A percentile compares a stretch with the other conserved stretches of the same genome.
Evolutionary conservation across 352 stramenopile genomes (phyloP).

Genomic region (Pythium phragmiticola): DNA sequence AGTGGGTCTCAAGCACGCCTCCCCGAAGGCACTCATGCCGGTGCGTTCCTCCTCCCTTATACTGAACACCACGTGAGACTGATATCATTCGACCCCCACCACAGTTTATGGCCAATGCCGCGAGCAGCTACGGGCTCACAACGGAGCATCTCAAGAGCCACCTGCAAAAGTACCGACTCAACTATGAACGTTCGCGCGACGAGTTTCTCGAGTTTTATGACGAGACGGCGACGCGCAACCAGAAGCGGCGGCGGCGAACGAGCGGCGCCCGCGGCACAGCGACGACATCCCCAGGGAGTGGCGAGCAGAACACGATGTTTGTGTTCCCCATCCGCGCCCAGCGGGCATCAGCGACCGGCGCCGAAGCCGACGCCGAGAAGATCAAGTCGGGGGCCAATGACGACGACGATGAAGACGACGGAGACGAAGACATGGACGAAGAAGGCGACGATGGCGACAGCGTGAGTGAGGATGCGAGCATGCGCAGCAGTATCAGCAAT

Average conservation of each 20-base stretch:
- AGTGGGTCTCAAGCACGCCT: conserved; percentile 88
- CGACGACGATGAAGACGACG: conserved; percentile 10
- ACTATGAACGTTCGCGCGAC: conserved; percentile 81
- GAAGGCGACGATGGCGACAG: conserved; percentile 23
- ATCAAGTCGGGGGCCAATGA: conserved; percentile 6
- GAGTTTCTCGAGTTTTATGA: conserved; percentile 89
- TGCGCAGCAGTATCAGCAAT: conserved; percentile 1
- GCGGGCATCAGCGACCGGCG: not conserved
- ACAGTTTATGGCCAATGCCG: conserved; percentile 61
- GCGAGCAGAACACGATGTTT: conserved; percentile 71
- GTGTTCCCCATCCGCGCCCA: conserved; percentile 69
- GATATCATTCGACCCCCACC: not conserved
- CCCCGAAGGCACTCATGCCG: conserved; percentile 74
- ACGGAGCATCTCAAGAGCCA: conserved; percentile 89
- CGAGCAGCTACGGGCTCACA: conserved; percentile 60
- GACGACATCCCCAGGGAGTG: not conserved
- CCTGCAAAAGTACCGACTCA: conserved; percentile 87
- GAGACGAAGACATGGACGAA: conserved; percentile 20
- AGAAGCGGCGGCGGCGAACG: conserved; percentile 51
- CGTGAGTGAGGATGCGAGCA: conserved; percentile 13
- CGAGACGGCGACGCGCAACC: conserved; percentile 40
- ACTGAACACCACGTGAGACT: not conserved
- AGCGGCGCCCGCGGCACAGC: conserved; percentile 16
- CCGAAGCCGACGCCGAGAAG: not conserved
- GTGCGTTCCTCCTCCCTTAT: conserved; percentile 32